Percentiles rank a stretch among this genome's conserved stretches.
These are phyloP conservation scores for Coniochaeta sp. DNA, from an alignment of 2,329 filamentous ascomycete species.

Conservation along the genomic window DNA sequence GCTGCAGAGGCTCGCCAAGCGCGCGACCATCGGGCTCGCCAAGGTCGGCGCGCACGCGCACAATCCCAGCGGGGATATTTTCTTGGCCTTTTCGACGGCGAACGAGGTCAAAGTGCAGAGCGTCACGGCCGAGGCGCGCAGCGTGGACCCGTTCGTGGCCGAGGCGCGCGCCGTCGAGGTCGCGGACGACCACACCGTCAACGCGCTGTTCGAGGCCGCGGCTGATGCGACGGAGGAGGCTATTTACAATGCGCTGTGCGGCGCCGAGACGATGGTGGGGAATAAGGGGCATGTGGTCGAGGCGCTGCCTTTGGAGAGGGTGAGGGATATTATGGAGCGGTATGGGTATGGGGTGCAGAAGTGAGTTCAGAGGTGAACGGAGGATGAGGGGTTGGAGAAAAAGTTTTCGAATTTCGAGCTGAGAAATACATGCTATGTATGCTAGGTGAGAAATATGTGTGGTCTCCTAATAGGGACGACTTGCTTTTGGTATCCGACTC, in stretches of 20 bases:
- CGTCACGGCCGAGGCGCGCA: conserved; percentile 20
- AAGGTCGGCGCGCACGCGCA: conserved; percentile 54
- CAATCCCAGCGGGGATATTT: conserved; percentile 60
- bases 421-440: conserved; percentile 1
- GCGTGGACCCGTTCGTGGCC: conserved; percentile 33
- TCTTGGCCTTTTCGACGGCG: conserved; percentile 59
- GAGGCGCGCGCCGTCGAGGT: conserved; percentile 31
- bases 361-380: too few relatives aligned
- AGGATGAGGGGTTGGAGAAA: too few relatives aligned
- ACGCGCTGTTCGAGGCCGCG: conserved; percentile 53
- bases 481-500: too few relatives aligned
- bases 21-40: conserved; percentile 50
- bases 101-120: conserved; percentile 41
- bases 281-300: conserved; percentile 41
- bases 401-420: too few relatives aligned
- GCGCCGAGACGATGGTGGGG: conserved; percentile 52
- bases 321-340: conserved; percentile 38
- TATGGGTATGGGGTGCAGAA: conserved; percentile 15
- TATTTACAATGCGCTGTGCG: conserved; percentile 57
- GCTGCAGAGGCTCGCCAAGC: conserved; percentile 21
- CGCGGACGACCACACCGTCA: conserved; percentile 53
- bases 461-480: too few relatives aligned
- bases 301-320: conserved; percentile 37
- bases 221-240: conserved; percentile 59
- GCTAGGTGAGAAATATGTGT: too few relatives aligned